Evolutionary conservation across 1,284 basidiomycete species (phyloP).

Genomic region (Cystobasidiaceae sp.): DNA sequence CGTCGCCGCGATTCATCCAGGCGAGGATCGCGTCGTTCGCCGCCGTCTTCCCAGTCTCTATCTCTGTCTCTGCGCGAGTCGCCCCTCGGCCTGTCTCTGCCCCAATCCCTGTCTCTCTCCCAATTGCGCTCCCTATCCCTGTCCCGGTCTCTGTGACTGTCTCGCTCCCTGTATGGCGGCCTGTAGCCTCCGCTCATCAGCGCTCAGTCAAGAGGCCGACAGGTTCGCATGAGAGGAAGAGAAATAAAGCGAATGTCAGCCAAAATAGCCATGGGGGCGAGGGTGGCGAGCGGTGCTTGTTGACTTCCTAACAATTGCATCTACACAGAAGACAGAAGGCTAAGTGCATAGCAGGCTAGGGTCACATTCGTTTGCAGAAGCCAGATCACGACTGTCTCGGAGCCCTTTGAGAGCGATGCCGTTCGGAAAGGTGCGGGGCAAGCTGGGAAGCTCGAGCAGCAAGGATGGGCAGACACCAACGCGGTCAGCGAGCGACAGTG

Average conservation of each 20-base stretch:
- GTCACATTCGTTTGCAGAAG: no score
- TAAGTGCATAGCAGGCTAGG: no score
- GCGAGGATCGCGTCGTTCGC: slow-evolving; percentile 1
- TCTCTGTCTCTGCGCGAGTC: slow-evolving; percentile 10
- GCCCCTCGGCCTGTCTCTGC: slow-evolving; percentile 5
- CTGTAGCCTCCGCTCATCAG: slow-evolving; percentile 12
- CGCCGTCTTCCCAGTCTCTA: slow-evolving; percentile 1
- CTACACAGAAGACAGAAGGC: no score
- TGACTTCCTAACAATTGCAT: no score
- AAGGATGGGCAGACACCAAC: no score
- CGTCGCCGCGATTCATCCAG: slow-evolving; percentile 4
- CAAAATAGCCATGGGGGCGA: no score
- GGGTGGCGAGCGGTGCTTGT: no score
- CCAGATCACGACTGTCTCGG: no score
- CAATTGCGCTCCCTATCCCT: slow-evolving; percentile 1
- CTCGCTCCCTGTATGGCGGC: slow-evolving; percentile 2
- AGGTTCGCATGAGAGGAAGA: background rate
- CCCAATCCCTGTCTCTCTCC: slow-evolving; percentile 14
- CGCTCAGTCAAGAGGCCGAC: background rate
- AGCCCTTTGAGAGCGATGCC: no score
- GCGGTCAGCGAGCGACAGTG: background rate
- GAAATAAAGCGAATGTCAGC: background rate
- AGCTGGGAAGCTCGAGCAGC: no score
- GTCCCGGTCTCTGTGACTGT: slow-evolving; percentile 9
- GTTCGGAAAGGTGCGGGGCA: no score